These are phyloP conservation scores for Fragaria vesca DNA, from an alignment of 306 rosid species.

Conservation along the genomic window DNA sequence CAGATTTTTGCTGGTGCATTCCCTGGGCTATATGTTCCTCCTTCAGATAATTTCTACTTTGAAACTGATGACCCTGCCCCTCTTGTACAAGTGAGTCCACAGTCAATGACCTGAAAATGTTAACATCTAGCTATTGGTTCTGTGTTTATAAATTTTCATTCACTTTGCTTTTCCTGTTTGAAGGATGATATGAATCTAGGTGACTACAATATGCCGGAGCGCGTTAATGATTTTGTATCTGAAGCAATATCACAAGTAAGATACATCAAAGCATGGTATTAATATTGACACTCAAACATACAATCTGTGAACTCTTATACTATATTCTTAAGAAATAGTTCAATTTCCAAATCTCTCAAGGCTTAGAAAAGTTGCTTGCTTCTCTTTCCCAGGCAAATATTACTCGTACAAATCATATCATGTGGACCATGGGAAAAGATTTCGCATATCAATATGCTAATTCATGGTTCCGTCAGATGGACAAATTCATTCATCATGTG, in stretches of 20 bases:
- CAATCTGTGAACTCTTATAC: too few species aligned
- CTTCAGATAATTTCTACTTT: slow-evolving; percentile 49
- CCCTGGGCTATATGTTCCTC: slow-evolving; percentile 74
- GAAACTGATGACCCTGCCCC: slow-evolving; percentile 63
- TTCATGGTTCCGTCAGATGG: slow-evolving; percentile 94
- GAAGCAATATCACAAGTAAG: slow-evolving; percentile 76
- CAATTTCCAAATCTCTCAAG: slow-evolving; percentile 26
- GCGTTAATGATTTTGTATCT: slow-evolving; percentile 73
- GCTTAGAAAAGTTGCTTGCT: not conserved
- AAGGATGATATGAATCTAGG: slow-evolving; percentile 67
- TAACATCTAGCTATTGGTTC: not conserved
- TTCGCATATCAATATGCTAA: slow-evolving; percentile 83
- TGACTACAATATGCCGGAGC: slow-evolving; percentile 67
- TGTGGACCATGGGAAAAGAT: slow-evolving; percentile 98
- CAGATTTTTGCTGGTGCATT: slow-evolving; percentile 77
- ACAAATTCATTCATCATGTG: slow-evolving; percentile 87
- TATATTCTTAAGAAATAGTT: not conserved
- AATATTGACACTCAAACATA: not conserved
- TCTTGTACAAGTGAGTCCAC: slow-evolving; percentile 59
- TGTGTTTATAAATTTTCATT: not conserved
- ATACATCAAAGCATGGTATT: not conserved
- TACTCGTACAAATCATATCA: slow-evolving; percentile 78
- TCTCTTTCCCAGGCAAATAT: slow-evolving; percentile 59
- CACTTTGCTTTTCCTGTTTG: slow-evolving; percentile 21
- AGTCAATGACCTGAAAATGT: not conserved